Base-by-base conservation (phyloP, 2,329 filamentous ascomycete genomes). In the Dothistroma pini region DNA sequence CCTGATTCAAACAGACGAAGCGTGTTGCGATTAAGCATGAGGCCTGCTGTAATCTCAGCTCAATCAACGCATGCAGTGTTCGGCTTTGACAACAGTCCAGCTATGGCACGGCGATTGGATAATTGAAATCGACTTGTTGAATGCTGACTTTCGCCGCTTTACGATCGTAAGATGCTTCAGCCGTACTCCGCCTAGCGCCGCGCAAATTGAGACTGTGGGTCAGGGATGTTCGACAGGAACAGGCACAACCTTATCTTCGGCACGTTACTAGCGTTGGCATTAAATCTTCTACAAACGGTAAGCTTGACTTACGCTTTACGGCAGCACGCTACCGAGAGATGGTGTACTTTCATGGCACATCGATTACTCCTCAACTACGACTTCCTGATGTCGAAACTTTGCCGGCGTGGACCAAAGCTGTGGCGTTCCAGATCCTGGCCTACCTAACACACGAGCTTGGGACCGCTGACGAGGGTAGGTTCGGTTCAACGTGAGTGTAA, bases 401-500 rank as follows among this genome's bases (percentile, higher is more conserved):
- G 32, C n/a, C 32, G 50, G 49, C 57, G 57, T 50, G n/a, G 41
- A 19, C 25, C 57, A 52, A n/a, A 29, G 35, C 34, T 38, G 53
- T 60, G 58, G 58, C 58, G 53, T 53, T 56, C 32, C 32, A 47
- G 58, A 60, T 22, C 19, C 38, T 22, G 57, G 21, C n/a, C 25
- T 31, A 22, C 21, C 57, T 31, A 22, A 11, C 57, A 50, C 54
- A 48, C 31, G 57, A 53, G 32, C 50, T 47, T 58, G 57, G 57
- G 21, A 47, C 49, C 19, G 49, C 25, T 25, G 56, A 21, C 31
- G 6, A 16, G 50, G 50, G 50, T 53, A 53, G 31, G 44, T 50
- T 49, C 55, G 34, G 31, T 21, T 49, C 55, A 57, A 21, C 44
- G 35, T 47, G 48, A 16, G 29, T 34, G 44, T 22, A 34, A 50